phyloP scores from a whole-genome alignment of 257 asterid species.

The Craterostigma plantagineum region DNA sequence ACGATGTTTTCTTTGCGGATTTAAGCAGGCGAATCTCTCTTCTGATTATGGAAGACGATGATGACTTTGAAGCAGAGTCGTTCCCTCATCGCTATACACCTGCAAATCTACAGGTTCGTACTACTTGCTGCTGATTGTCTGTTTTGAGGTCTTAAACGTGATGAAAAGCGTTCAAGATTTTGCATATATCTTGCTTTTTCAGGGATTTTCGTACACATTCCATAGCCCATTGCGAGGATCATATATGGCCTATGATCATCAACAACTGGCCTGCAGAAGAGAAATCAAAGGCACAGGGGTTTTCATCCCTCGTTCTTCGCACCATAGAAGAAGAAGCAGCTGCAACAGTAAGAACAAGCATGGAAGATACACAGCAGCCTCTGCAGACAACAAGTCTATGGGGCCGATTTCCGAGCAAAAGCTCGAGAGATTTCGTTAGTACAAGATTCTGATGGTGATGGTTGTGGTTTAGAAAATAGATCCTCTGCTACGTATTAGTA shows the following conservation, averaged over 20 bases:
- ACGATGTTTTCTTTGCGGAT: conserved; percentile 72
- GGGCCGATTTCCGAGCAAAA: too few species aligned
- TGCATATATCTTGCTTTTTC: background rate
- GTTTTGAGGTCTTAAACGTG: too few species aligned
- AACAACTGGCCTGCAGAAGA: conserved; percentile 21
- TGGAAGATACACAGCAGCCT: too few species aligned
- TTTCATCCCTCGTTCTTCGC: conserved; percentile 52
- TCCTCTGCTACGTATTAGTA: too few species aligned
- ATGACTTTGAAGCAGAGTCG: conserved; percentile 8
- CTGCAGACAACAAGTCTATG: too few species aligned
- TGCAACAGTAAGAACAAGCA: too few species aligned
- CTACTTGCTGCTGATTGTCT: too few species aligned
- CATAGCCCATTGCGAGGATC: conserved; percentile 12
- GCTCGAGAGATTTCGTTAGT: too few species aligned
- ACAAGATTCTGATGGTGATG: too few species aligned
- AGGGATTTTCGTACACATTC: conserved; percentile 32
- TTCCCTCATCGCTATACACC: conserved; percentile 15
- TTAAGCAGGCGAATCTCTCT: conserved; percentile 74
- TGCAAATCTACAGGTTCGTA: too few species aligned
- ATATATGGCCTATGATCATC: conserved; percentile 8
- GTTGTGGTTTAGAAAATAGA: too few species aligned
- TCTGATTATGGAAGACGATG: conserved; percentile 73
- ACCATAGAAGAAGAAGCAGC: conserved; percentile 24
- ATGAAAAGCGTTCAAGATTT: conserved; percentile 24
- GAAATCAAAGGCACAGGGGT: conserved; percentile 90